phyloP scores from a whole-genome alignment of 1,284 basidiomycete genomes.

The Mycena citricolor region DNA sequence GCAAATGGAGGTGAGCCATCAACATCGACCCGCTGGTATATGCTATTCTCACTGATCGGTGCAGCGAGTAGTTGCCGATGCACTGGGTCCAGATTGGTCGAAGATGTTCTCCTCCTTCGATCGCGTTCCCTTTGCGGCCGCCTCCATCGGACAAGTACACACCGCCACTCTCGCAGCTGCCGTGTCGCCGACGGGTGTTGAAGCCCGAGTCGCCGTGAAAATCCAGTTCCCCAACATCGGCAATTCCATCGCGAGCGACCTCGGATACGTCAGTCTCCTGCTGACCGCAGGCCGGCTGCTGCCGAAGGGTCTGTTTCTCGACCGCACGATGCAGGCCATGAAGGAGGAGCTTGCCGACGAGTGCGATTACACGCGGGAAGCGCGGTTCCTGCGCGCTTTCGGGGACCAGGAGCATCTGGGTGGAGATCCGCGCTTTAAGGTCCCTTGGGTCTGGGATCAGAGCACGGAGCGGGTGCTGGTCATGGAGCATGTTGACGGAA shows the following conservation, averaged over 20 bases:
- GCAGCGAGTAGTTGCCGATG: constrained; percentile 74
- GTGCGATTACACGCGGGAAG: constrained; percentile 92
- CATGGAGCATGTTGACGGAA: constrained; percentile 85
- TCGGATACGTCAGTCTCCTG: constrained; percentile 84
- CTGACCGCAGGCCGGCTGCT: constrained; percentile 79
- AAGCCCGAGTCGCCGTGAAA: constrained; percentile 84
- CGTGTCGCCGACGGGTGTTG: constrained; percentile 49
- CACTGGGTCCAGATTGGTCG: constrained; percentile 80
- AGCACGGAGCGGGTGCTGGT: constrained; percentile 85
- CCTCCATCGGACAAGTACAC: constrained; percentile 98
- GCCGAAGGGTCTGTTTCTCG: constrained; percentile 88
- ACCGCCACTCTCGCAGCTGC: constrained; percentile 51
- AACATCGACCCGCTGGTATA: constrained; percentile 7
- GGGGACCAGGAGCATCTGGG: constrained; percentile 51
- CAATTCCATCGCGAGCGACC: constrained; percentile 84
- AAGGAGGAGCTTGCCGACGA: constrained; percentile 92
- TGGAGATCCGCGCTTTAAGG: constrained; percentile 68
- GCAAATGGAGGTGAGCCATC: constrained; percentile 81
- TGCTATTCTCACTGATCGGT: constrained; percentile 5
- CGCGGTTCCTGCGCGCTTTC: constrained; percentile 70
- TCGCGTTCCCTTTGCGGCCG: constrained; percentile 90
- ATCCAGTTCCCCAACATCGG: constrained; percentile 95
- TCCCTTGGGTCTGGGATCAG: constrained; percentile 85
- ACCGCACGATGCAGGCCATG: constrained; percentile 89
- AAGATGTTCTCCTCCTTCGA: constrained; percentile 76